Evolutionary conservation across 148 eudicot species (phyloP).

Genomic region (Spergularia bocconei): DNA sequence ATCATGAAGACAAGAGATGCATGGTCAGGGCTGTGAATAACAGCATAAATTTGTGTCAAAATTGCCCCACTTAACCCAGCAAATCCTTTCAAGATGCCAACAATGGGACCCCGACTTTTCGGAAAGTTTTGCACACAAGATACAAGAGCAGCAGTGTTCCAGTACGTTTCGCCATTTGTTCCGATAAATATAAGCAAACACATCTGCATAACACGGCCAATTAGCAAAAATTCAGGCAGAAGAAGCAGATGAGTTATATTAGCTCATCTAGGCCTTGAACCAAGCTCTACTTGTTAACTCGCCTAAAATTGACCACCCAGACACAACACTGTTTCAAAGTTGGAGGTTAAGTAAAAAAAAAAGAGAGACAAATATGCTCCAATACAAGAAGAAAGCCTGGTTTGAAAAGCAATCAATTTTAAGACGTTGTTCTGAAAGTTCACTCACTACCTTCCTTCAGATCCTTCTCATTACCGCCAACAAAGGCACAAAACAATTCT

Average conservation of each 20-base stretch:
- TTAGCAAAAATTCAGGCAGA: not conserved
- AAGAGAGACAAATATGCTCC: not conserved
- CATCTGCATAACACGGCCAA: constrained; percentile 49
- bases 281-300: not conserved
- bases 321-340: too few relatives aligned
- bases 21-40: constrained; percentile 64
- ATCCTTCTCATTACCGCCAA: not conserved
- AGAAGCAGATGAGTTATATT: not conserved
- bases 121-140: constrained; percentile 98
- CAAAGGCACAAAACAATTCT: not conserved
- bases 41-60: constrained; percentile 62
- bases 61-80: constrained; percentile 93
- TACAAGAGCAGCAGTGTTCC: constrained; percentile 79
- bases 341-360: too few relatives aligned
- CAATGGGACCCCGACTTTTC: constrained; percentile 81
- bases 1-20: constrained; percentile 94
- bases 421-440: not conserved
- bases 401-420: not conserved
- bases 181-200: constrained; percentile 81
- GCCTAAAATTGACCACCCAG: too few relatives aligned
- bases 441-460: not conserved
- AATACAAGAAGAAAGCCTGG: not conserved
- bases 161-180: constrained; percentile 92
- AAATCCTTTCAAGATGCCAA: constrained; percentile 92
- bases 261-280: not conserved